A percentile compares a stretch with the other conserved stretches of the same genome.
These are phyloP conservation scores for Populus hybrid DNA, from an alignment of 441 rosid species.

Conservation along the genomic window DNA sequence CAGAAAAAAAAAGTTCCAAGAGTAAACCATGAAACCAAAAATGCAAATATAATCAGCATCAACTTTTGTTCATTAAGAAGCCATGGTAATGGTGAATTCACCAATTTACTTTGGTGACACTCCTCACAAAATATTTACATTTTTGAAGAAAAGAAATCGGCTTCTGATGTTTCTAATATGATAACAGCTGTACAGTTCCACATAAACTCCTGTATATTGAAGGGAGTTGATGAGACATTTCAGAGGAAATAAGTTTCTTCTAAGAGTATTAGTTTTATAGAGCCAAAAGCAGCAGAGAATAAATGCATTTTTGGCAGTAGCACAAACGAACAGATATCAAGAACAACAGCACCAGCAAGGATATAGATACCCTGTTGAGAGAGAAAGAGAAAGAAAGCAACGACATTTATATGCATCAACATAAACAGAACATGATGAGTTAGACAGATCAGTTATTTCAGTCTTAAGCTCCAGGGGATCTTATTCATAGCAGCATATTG, in stretches of 20 bases:
- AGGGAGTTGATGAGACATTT: neutral
- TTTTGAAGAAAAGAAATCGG: neutral
- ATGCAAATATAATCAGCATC: neutral
- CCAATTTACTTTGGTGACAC: neutral
- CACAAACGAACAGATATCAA: neutral
- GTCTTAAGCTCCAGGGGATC: neutral
- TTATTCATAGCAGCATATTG: neutral
- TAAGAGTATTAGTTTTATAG: neutral
- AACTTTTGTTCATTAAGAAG: neutral
- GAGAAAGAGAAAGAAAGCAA: neutral
- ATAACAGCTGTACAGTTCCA: neutral
- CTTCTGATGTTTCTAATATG: neutral
- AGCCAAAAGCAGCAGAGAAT: neutral
- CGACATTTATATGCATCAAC: neutral
- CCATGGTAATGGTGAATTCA: neutral
- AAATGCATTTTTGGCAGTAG: neutral
- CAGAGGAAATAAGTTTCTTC: neutral
- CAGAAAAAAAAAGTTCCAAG: slow-evolving; percentile 10
- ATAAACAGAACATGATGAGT: neutral
- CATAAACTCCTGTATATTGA: neutral
- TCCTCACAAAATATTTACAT: neutral
- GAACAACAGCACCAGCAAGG: neutral
- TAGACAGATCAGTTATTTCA: neutral
- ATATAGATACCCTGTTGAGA: neutral
- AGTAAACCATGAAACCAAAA: neutral